Conservation (phyloP, 2,329 filamentous ascomycete genomes). For the Cadophora sp. region DNA sequence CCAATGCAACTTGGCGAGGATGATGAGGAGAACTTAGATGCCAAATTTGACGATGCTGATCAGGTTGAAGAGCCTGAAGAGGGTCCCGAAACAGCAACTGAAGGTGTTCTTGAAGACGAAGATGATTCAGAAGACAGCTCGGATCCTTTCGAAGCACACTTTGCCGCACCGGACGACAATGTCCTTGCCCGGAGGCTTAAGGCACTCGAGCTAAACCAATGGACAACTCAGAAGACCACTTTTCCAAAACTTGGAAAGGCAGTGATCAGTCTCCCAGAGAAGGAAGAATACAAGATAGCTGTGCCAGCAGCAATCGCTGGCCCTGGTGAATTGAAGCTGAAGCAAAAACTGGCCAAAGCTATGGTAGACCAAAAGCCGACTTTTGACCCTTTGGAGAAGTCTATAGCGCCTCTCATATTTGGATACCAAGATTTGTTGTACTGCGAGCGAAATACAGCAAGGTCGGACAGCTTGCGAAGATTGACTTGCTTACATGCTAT, state of each 20-base stretch:
- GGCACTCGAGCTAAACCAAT: constrained; percentile 57
- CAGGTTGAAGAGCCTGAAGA: constrained; percentile 58
- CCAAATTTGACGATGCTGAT: constrained; percentile 44
- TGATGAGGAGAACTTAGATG: constrained; percentile 27
- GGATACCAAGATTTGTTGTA: constrained; percentile 83
- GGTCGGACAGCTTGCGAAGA: constrained; percentile 72
- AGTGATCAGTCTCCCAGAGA: constrained; percentile 55
- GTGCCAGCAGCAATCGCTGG: constrained; percentile 39
- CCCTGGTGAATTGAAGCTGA: constrained; percentile 65
- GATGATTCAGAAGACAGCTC: constrained; percentile 57
- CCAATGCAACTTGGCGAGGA: constrained; percentile 29
- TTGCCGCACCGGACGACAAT: constrained; percentile 70
- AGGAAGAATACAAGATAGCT: constrained; percentile 44
- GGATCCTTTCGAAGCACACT: constrained; percentile 85
- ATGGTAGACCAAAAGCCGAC: constrained; percentile 59
- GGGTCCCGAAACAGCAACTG: constrained; percentile 48
- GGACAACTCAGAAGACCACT: constrained; percentile 54
- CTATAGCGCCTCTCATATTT: constrained; percentile 76
- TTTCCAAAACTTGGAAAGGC: constrained; percentile 55
- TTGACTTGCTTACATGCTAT: constrained; percentile 82
- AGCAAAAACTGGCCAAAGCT: constrained; percentile 69
- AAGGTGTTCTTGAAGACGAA: constrained; percentile 47
- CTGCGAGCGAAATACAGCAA: constrained; percentile 72
- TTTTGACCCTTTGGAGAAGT: constrained; percentile 68
- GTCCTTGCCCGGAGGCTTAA: constrained; percentile 61